Evolutionary conservation across 2,329 filamentous ascomycete species (phyloP).

Genomic region (Monosporascus cannonballus): DNA sequence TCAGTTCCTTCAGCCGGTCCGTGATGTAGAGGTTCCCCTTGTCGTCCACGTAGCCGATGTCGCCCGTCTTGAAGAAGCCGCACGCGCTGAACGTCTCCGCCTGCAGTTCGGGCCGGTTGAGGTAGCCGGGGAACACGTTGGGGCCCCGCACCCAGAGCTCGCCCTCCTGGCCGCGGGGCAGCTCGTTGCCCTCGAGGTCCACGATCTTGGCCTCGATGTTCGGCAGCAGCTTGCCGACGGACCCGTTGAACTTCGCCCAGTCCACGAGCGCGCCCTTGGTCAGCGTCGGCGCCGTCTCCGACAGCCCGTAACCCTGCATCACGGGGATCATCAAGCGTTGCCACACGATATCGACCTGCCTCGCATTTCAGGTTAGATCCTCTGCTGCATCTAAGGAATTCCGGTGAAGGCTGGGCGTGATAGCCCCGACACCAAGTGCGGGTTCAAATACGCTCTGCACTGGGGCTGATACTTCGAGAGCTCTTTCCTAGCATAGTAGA

Average conservation of each 20-base stretch:
- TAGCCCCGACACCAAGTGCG: neutral
- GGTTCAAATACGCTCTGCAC: neutral
- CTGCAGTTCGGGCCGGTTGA: constrained; percentile 67
- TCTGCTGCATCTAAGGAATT: neutral
- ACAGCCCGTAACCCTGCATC: constrained; percentile 90
- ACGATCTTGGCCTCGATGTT: constrained; percentile 81
- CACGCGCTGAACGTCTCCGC: constrained; percentile 65
- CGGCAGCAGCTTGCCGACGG: constrained; percentile 70
- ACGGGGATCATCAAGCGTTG: constrained; percentile 68
- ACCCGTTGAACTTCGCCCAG: constrained; percentile 71
- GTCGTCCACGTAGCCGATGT: constrained; percentile 72
- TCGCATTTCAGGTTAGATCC: neutral
- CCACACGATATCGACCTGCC: constrained; percentile 60
- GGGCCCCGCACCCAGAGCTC: constrained; percentile 75
- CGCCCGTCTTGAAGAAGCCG: constrained; percentile 87
- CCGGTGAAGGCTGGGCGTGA: neutral
- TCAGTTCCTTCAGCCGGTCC: constrained; percentile 70
- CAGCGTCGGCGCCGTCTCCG: constrained; percentile 77
- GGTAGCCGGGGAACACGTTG: constrained; percentile 74
- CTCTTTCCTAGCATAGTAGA: neutral
- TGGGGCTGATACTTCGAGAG: neutral
- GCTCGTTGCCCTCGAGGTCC: constrained; percentile 49
- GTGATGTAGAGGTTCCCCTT: constrained; percentile 85
- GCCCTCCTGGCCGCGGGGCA: constrained; percentile 57
- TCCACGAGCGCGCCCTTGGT: constrained; percentile 68